Evolutionary conservation across 768 basidiomycete genomes (phyloP).

Genomic region (Leucocoprinus birnbaumii): DNA sequence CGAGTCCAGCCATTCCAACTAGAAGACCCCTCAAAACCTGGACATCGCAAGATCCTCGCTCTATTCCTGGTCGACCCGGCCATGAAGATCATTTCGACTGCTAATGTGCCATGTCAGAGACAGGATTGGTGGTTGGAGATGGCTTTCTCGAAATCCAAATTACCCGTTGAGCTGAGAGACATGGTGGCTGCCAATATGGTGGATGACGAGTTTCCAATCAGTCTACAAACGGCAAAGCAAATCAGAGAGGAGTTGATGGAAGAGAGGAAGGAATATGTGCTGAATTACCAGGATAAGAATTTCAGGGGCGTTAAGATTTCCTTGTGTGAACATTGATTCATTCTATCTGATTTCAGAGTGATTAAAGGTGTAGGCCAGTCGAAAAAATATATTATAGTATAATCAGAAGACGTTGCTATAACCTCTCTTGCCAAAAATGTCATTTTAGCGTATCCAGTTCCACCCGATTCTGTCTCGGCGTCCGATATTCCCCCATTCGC

Average conservation of each 20-base stretch:
- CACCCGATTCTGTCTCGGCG: too few relatives aligned
- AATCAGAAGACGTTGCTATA: too few relatives aligned
- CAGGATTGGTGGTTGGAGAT: conserved; percentile 21
- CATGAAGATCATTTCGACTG: conserved; percentile 20
- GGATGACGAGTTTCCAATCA: conserved; percentile 23
- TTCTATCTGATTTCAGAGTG: neutral
- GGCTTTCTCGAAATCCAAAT: neutral
- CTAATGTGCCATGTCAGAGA: conserved; percentile 24
- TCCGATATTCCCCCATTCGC: too few relatives aligned
- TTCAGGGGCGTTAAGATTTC: conserved; percentile 18
- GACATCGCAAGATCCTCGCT: conserved; percentile 36
- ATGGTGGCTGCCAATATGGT: conserved; percentile 18
- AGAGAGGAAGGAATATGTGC: conserved; percentile 24
- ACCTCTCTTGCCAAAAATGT: too few relatives aligned
- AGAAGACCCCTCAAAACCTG: conserved; percentile 31
- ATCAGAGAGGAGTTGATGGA: conserved; percentile 27
- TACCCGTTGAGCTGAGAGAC: conserved; percentile 23
- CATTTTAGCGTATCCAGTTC: too few relatives aligned
- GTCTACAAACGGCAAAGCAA: conserved; percentile 23
- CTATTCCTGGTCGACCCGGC: conserved; percentile 35
- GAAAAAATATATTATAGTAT: too few relatives aligned
- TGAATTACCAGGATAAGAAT: conserved; percentile 4
- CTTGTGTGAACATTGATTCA: conserved; percentile 22
- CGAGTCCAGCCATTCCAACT: conserved; percentile 30
- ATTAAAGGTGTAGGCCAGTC: too few relatives aligned